A percentile compares a stretch with the other conserved stretches of the same genome.
Evolutionary conservation across 73 alveolate genomes (phyloP).

Genomic region (Paramecium tetraurelia): DNA sequence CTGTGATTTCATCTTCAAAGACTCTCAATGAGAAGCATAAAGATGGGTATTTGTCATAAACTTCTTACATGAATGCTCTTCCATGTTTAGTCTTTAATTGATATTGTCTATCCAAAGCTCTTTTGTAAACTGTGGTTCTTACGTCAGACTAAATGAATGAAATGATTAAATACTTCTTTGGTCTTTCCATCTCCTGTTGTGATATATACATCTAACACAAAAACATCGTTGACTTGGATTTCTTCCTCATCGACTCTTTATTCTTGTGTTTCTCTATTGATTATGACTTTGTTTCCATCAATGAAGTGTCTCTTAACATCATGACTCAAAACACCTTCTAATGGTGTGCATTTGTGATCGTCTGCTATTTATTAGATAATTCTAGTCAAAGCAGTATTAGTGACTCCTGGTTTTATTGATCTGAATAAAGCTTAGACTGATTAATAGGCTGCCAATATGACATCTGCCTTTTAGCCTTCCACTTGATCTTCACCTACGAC

Average conservation of each 20-base stretch:
- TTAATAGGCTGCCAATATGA: conserved; percentile 90
- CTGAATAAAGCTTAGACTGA: conserved; percentile 94
- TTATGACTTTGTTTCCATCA: conserved; percentile 95
- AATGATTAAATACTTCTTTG: conserved; percentile 61
- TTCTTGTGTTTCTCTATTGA: conserved; percentile 86
- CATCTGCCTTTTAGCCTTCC: conserved; percentile 93
- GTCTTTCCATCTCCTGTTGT: conserved; percentile 94
- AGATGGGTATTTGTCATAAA: conserved; percentile 90
- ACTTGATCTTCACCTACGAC: conserved; percentile 74
- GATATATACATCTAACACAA: conserved; percentile 83
- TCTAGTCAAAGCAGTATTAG: conserved; percentile 79
- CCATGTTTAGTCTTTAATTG: conserved; percentile 75
- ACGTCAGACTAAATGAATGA: neutral
- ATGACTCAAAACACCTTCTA: conserved; percentile 95
- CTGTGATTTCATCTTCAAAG: conserved; percentile 87
- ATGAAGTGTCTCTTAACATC: conserved; percentile 94
- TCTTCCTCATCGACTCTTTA: conserved; percentile 91
- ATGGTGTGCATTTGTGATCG: conserved; percentile 75
- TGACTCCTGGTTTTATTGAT: conserved; percentile 72
- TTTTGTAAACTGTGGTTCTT: conserved; percentile 96
- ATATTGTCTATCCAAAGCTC: conserved; percentile 86
- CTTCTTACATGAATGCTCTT: conserved; percentile 88
- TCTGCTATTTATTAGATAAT: conserved; percentile 80
- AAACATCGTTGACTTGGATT: conserved; percentile 92
- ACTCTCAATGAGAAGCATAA: conserved; percentile 92